phyloP scores from a whole-genome alignment of 1,139 yeast genomes.

The Kurtzmaniella quercitrusa region DNA sequence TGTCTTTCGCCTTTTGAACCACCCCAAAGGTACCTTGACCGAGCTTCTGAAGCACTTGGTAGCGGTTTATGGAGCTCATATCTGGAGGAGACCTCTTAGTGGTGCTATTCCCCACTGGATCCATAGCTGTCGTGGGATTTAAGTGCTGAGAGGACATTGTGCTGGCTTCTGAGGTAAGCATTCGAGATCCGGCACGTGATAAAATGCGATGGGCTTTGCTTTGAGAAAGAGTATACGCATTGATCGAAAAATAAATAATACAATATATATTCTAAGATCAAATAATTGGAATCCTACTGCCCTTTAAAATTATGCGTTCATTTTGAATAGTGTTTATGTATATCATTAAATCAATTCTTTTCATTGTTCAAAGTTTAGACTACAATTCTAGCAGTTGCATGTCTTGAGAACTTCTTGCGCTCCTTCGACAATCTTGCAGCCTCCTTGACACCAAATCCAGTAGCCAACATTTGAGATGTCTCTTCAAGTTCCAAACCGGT shows the following conservation, averaged over 20 bases:
- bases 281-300: background rate
- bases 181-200: background rate
- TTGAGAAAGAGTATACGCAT: background rate
- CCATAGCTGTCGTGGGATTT: too few species aligned
- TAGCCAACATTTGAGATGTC: conserved; percentile 71
- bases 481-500: conserved; percentile 89
- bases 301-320: too few species aligned
- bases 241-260: background rate
- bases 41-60: conserved; percentile 33
- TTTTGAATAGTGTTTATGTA: too few species aligned
- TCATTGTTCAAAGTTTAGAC: background rate
- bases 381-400: background rate
- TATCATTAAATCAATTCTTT: too few species aligned
- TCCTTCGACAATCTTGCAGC: conserved; percentile 61
- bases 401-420: conserved; percentile 24
- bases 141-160: too few species aligned
- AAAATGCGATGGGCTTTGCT: background rate
- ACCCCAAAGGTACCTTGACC: conserved; percentile 51
- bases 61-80: conserved; percentile 32
- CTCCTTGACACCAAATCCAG: conserved; percentile 80
- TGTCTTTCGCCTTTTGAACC: conserved; percentile 40
- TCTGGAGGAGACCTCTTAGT: conserved; percentile 11
- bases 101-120: background rate
- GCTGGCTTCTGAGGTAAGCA: too few species aligned
- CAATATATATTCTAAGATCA: too few species aligned